Base-by-base conservation (phyloP, 495 filamentous ascomycete genomes). In the Xylaria venustula region DNA sequence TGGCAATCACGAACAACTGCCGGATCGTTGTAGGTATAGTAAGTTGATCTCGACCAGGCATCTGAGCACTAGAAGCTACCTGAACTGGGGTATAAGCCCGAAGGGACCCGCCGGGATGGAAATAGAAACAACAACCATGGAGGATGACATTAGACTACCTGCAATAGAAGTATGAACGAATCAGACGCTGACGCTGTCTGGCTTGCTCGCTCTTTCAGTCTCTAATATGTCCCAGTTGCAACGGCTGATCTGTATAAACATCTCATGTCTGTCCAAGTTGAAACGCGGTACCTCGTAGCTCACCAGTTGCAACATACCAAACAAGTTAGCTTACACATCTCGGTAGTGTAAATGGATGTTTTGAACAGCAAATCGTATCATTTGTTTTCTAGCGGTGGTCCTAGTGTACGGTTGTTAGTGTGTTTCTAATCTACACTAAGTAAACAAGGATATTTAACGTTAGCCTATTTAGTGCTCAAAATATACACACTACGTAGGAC, bases 1-100 rank as follows among this genome's bases (percentile, higher is more conserved):
- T 61, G 49, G 36, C 60, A 44, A 26, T 45, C 46, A 32, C 57
- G 28, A 51, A 44, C 46, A 52, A 52, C 48, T 60, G 57, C 48
- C 46, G 57, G 34, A 52, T 44, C 20, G 32, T 30, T 15, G 20
- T 36, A 47, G 34, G 22, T n/a, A 41, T 57, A 36, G 41, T 57
- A 26, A 57, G 25, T 26, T 5, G 40, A 47, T 57, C 54, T 40
- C 44, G 30, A 26, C 32, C 54, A 40, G 34, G 34, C 28, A 58
- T 37, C 45, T 58, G 44, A 28, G 48, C 20, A 37, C 30, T 20
- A 47, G 20, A 45, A 58, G 28, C 49, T 47, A 48, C 25, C 50
- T 46, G 40, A 54, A 54, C 50, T 60, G 48, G 50, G 58, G 50
- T 61, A 61, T 61, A 61, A 54, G 40, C 22, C 58, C 50, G 58